These are phyloP conservation scores for Aspergillus fischeri DNA, from an alignment of 2,329 filamentous ascomycete genomes.

Conservation along the genomic window DNA sequence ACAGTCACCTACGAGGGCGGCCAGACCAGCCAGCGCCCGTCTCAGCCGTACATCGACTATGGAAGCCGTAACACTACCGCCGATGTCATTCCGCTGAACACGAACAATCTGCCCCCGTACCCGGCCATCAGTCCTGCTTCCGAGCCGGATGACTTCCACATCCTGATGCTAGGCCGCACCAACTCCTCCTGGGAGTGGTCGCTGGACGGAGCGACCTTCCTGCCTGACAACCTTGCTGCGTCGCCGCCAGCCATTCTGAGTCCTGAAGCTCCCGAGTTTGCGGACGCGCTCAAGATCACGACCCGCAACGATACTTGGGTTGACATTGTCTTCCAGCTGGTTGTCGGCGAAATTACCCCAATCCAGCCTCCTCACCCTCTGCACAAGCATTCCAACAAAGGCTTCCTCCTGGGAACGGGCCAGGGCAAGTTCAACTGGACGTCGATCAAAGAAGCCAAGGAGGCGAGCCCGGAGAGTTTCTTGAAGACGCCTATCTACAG, in stretches of 20 bases:
- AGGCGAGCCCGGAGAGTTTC: constrained; percentile 48
- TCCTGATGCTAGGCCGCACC: constrained; percentile 14
- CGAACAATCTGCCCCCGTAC: constrained; percentile 43
- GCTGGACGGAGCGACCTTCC: constrained; percentile 17
- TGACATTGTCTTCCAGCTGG: constrained; percentile 42
- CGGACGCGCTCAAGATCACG: constrained; percentile 45
- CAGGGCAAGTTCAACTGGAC: constrained; percentile 49
- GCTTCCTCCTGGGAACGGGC: constrained; percentile 55
- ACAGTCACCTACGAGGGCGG: constrained; percentile 34
- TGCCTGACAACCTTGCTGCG: constrained; percentile 13
- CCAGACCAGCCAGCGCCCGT: constrained; percentile 33
- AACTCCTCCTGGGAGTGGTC: constrained; percentile 20
- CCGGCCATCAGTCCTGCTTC: constrained; percentile 43
- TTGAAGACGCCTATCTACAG: constrained; percentile 52
- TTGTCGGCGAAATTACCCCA: constrained; percentile 41
- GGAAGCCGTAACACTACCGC: constrained; percentile 43
- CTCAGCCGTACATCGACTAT: constrained; percentile 44
- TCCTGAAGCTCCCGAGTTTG: neutral
- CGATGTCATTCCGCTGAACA: constrained; percentile 44
- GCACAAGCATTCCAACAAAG: constrained; percentile 63
- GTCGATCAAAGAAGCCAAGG: constrained; percentile 52
- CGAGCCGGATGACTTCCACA: constrained; percentile 39
- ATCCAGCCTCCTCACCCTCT: constrained; percentile 57
- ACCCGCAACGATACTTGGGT: constrained; percentile 51
- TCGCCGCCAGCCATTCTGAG: constrained; percentile 20